Base-by-base conservation (phyloP, 192 early-diverging fungal species). In the Dissophora ornata region DNA sequence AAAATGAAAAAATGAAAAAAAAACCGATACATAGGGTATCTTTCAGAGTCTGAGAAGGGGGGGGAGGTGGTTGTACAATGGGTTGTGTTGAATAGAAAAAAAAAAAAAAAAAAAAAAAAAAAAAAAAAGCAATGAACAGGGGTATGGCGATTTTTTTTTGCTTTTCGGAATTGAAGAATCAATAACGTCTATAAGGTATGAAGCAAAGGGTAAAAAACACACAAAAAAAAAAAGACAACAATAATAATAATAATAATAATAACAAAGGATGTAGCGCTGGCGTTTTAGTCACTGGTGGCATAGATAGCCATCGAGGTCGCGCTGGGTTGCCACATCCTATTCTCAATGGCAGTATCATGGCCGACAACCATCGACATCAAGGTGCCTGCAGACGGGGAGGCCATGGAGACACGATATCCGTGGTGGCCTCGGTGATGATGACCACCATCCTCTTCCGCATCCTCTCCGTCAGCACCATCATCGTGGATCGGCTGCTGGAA, bases 281-380 rank as follows among this genome's bases (percentile, higher is more conserved):
- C n/a, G 9, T 2, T 48, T 46, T 42, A 62, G 30, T 62, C 53
- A 30, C 28, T 65, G 63, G 49, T 22, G 11, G 62, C 65, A 51
- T 57, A 67, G 8, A 77, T 41, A 8, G 64, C 46, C 19, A 67
- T 67, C 4, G 49, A n/a, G 0, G 44, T 40, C 22, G 57, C 40
- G 24, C 25, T 52, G n/a, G 48, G 32, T 22, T 71, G 69, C 69
- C 69, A 71, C 21, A 51, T 61, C 68, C 55, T 70, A 55, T n/a
- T 55, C 40, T 54, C 52, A 19, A n/a, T 51, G 19, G 46, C n/a
- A 32, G 36, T 11, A 55, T 52, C 48, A 33, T 63, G 42, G 49
- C 49, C 40, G 33, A 9, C 44, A n/a, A 40, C 7, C 25, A 48
- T 53, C 62, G 62, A 53, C 15, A 50, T 40, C 36, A 21, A 3